phyloP scores from a whole-genome alignment of 2,329 filamentous ascomycete genomes.

The Tympanopsis confertula region DNA sequence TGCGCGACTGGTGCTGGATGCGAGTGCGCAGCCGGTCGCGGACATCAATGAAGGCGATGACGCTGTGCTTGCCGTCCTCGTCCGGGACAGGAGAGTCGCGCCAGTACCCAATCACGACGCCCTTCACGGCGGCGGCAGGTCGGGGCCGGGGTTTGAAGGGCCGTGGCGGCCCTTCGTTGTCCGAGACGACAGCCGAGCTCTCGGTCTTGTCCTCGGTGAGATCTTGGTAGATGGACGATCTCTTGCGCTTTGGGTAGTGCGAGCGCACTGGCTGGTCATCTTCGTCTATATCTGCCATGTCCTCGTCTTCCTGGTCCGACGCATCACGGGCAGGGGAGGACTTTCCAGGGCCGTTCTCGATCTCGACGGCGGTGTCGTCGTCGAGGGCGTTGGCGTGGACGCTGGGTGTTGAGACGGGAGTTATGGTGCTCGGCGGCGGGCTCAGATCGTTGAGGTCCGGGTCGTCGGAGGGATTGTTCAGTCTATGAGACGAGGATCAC shows the following conservation, averaged over 20 bases:
- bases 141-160: slow-evolving; percentile 12
- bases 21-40: slow-evolving; percentile 48
- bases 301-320: slow-evolving; percentile 4
- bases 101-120: slow-evolving; percentile 46
- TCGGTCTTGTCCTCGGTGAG: slow-evolving; percentile 34
- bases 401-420: background rate
- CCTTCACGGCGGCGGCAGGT: slow-evolving; percentile 23
- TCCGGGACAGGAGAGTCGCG: slow-evolving; percentile 40
- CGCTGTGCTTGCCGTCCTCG: slow-evolving; percentile 38
- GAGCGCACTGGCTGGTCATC: slow-evolving; percentile 19
- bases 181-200: slow-evolving; percentile 16
- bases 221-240: slow-evolving; percentile 35
- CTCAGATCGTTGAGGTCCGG: background rate
- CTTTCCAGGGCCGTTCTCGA: background rate
- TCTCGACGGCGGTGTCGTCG: background rate
- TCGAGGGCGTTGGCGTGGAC: background rate
- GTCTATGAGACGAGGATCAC: too few species aligned
- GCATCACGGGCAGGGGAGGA: background rate
- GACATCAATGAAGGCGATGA: slow-evolving; percentile 52
- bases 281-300: slow-evolving; percentile 19
- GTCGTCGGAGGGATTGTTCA: too few species aligned
- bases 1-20: slow-evolving; percentile 36
- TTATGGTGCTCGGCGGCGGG: background rate
- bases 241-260: slow-evolving; percentile 43
- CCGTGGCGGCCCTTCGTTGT: slow-evolving; percentile 10